phyloP scores from a whole-genome alignment of 139 green algal genomes.

The Dunaliella sp. region DNA sequence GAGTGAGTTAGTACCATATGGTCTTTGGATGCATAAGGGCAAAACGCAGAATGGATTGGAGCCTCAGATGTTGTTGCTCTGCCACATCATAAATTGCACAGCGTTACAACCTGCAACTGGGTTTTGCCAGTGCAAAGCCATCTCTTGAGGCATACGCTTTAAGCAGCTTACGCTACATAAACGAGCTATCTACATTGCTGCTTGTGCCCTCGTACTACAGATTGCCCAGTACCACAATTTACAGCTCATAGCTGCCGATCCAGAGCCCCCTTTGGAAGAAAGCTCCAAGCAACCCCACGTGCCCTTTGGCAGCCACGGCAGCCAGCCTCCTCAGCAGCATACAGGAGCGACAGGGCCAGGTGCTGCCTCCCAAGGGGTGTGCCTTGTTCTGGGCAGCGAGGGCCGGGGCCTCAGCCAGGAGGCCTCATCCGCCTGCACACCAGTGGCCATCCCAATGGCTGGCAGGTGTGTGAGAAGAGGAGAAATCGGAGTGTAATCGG shows the following conservation, averaged over 20 bases:
- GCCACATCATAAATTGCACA: too few relatives aligned
- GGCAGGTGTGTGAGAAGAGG: conserved; percentile 2
- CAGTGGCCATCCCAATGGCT: conserved; percentile 69
- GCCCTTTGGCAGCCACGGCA: neutral
- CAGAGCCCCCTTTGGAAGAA: conserved; percentile 15
- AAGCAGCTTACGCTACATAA: too few relatives aligned
- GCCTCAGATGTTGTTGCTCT: too few relatives aligned
- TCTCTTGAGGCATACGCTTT: too few relatives aligned
- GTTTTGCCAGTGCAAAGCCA: too few relatives aligned
- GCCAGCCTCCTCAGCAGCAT: neutral
- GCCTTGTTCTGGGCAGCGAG: conserved; percentile 76
- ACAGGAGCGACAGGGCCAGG: neutral
- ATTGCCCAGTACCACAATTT: conserved; percentile 21
- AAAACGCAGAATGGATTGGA: too few relatives aligned
- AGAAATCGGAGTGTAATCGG: too few relatives aligned
- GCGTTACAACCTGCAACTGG: too few relatives aligned
- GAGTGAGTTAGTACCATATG: too few relatives aligned
- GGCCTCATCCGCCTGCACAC: conserved; percentile 30
- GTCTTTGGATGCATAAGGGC: too few relatives aligned
- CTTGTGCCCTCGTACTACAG: neutral
- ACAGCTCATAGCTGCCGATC: conserved; percentile 52
- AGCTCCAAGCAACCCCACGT: too few relatives aligned
- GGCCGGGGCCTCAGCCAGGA: conserved; percentile 65
- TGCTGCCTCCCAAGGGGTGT: neutral
- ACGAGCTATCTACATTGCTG: too few relatives aligned